These are phyloP conservation scores for Aspergillus puulaauensis DNA, from an alignment of 2,329 filamentous ascomycete genomes.

Conservation along the genomic window DNA sequence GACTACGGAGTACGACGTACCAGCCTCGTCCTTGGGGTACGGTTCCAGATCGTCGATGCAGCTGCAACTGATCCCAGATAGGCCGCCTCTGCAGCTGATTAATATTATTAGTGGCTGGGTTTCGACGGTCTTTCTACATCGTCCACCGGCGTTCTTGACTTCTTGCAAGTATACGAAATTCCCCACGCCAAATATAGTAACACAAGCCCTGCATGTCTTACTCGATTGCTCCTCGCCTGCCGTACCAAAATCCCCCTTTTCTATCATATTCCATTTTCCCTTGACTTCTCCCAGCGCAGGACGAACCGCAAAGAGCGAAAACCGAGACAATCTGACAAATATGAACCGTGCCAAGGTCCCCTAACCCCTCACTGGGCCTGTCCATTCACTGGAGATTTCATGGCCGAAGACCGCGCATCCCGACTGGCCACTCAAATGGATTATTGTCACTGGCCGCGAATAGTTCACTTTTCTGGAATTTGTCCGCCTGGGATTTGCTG, in stretches of 20 bases:
- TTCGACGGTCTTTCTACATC: no score
- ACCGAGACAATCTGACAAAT: background rate
- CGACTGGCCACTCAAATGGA: constrained; percentile 1
- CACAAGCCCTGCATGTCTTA: constrained; percentile 20
- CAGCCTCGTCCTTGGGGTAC: no score
- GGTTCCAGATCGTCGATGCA: no score
- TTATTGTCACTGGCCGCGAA: constrained; percentile 3
- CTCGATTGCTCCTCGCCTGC: background rate
- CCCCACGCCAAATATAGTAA: constrained; percentile 20
- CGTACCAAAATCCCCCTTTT: background rate
- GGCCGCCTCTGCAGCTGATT: no score
- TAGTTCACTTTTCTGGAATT: background rate
- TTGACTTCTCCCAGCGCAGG: background rate
- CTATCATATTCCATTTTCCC: background rate
- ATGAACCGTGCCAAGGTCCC: constrained; percentile 4
- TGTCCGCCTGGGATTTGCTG: background rate
- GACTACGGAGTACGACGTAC: no score
- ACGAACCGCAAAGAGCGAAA: background rate
- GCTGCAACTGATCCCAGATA: no score
- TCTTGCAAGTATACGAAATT: background rate
- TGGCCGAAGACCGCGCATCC: background rate
- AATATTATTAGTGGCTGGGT: no score
- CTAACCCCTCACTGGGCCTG: background rate
- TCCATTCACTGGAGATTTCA: background rate
- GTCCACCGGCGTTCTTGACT: background rate